Evolutionary conservation across 2,329 filamentous ascomycete species (phyloP).

Genomic region (Rugonectria rugulosa): DNA sequence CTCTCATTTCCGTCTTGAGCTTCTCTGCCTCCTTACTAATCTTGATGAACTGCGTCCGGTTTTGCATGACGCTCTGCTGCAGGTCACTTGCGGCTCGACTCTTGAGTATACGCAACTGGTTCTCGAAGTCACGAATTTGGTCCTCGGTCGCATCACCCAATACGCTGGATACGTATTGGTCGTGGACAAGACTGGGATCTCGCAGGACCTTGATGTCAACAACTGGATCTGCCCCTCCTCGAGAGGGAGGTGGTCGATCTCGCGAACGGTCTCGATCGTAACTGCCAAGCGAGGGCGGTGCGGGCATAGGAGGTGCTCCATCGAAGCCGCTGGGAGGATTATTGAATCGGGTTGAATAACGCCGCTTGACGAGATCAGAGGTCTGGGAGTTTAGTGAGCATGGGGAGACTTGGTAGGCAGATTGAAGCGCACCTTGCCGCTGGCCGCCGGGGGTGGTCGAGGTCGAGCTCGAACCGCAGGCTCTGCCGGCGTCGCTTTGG

Average conservation of each 20-base stretch:
- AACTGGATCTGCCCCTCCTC: conserved; percentile 64
- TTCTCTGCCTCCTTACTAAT: conserved; percentile 99
- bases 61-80: conserved; percentile 96
- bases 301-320: conserved; percentile 76
- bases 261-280: conserved; percentile 58
- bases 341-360: conserved; percentile 94
- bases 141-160: conserved; percentile 87
- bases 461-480: conserved; percentile 49
- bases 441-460: conserved; percentile 58
- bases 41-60: conserved; percentile 97
- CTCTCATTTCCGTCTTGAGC: conserved; percentile 94
- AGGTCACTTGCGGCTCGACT: conserved; percentile 81
- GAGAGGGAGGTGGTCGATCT: conserved; percentile 61
- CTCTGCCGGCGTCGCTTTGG: conserved; percentile 37
- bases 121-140: conserved; percentile 84
- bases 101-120: conserved; percentile 78
- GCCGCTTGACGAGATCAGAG: conserved; percentile 87
- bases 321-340: conserved; percentile 75
- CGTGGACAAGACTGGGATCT: conserved; percentile 79
- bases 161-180: conserved; percentile 78
- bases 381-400: conserved; percentile 54
- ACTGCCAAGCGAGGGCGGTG: conserved; percentile 66
- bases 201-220: conserved; percentile 81
- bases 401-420: conserved; percentile 12
- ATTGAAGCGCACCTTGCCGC: conserved; percentile 60